Evolutionary conservation across 1,284 basidiomycete species (phyloP), one percentile per base, ranked within the genome.

Genomic region (Papiliotrema nemorosa): DNA sequence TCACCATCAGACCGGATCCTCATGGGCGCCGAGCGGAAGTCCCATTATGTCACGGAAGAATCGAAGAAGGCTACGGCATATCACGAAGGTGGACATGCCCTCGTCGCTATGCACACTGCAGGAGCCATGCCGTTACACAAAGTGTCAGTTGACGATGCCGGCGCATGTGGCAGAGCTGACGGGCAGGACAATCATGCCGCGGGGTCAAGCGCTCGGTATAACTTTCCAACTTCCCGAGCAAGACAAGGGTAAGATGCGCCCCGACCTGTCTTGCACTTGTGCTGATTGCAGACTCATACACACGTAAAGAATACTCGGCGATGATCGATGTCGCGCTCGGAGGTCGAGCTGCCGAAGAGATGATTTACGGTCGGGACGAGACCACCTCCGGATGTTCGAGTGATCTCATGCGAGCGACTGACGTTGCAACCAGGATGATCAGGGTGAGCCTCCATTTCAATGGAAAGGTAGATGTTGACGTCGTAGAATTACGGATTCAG

Each of bases 71-170:
- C 88, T 51, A 96, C 92, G 0, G 93, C 93, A 5, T 96, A 94
- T 76, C 93, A 97, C 73, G 92, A 97, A 80, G 92, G 90, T 56
- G 92, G 92, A 9, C 92, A 96, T 73, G 90, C 92, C 16, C 81
- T 97, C 21, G 84, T 90, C 20, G 90, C 91, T 5, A 75, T 96
- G 33, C 90, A 90, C 69, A 96, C 93, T 0, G 82, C 88, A 53
- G 92, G 91, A 49, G 90, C 91, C 25, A 90, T 91, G 82, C 92
- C 92, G 26, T 75, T 97, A 58, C 92, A 97, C 74, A 96, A 93
- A 78, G 92, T 94, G 69, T 70, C 35, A 54, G 67, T 54, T 36
- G 5, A 7, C 22, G 43, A 3, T 38, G 9, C 29, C 29, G n/a
- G n/a, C 12, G 40, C 7, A 13, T 13, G 13, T 22, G 9, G 41